These are phyloP conservation scores for Xylariaceae sp. DNA, from an alignment of 2,329 filamentous ascomycete species.

Conservation along the genomic window DNA sequence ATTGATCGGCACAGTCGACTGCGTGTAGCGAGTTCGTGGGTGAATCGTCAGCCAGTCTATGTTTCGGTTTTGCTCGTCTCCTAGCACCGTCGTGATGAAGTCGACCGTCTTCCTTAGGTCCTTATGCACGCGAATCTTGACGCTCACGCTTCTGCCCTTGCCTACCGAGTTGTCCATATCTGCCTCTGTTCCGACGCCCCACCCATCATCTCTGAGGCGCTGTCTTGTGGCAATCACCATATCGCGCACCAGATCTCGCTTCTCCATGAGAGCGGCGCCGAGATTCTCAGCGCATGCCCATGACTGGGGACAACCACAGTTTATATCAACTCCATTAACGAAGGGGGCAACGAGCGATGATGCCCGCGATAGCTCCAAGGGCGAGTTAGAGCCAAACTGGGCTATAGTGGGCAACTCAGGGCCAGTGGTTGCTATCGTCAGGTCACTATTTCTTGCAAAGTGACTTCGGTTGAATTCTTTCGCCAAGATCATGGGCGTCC, in stretches of 20 bases:
- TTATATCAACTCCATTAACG: slow-evolving; percentile 61
- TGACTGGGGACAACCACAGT: slow-evolving; percentile 67
- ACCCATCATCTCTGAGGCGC: slow-evolving; percentile 48
- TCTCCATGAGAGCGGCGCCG: slow-evolving; percentile 64
- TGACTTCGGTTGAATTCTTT: slow-evolving; percentile 62
- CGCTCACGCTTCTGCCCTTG: slow-evolving; percentile 54
- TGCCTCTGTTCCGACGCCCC: slow-evolving; percentile 37
- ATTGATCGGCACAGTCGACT: slow-evolving; percentile 56
- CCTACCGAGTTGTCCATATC: slow-evolving; percentile 28
- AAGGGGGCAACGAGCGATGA: slow-evolving; percentile 56
- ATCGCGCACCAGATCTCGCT: slow-evolving; percentile 57
- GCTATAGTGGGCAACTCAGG: slow-evolving; percentile 55
- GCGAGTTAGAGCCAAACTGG: slow-evolving; percentile 60
- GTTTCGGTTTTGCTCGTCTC: slow-evolving; percentile 42
- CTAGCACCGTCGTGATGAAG: slow-evolving; percentile 58
- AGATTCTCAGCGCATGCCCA: slow-evolving; percentile 66
- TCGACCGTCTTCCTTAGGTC: slow-evolving; percentile 56
- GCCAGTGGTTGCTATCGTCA: slow-evolving; percentile 50
- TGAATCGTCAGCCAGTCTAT: slow-evolving; percentile 68
- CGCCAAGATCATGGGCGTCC: slow-evolving; percentile 67
- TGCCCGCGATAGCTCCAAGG: slow-evolving; percentile 57
- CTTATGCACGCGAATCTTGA: slow-evolving; percentile 64
- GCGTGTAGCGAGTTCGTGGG: slow-evolving; percentile 56
- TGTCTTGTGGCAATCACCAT: slow-evolving; percentile 56
- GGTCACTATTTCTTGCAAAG: slow-evolving; percentile 57